Evolutionary conservation across 169 alveolate species (phyloP), one percentile per base, ranked within the genome.

Genomic region (Cystoisospora suis): DNA sequence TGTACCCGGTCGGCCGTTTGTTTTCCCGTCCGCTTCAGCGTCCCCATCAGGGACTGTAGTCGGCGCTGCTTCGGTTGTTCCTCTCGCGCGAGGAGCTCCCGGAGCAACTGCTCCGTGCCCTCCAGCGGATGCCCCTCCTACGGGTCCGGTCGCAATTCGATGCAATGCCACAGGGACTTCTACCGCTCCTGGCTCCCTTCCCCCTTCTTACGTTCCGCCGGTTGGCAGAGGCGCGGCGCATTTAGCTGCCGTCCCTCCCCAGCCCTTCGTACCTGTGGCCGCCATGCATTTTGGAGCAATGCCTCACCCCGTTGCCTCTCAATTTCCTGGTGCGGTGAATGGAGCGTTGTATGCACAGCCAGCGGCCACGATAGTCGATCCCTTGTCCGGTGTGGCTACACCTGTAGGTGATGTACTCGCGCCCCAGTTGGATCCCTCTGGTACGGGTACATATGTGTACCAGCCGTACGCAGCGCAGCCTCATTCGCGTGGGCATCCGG

Each of bases 1-100:
- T 53, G 80, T 87, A 2, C 91, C 91, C 32, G 91, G 91, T n/a
- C 58, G 91, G 42, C 91, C 87, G 3, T 87, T 72, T 17, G 77
- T 65, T n/a, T 65, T 17, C 44, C 77, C 77, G 42, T 65, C 77
- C 12, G 5, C 77, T 5, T 2, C 77, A 38, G 23, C n/a, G 3
- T 34, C 83, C 58, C 32, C 83, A 17, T 46, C 58, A 12, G 83
- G 80, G 4, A 29, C 46, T 20, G 53, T 53, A 34, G 58, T 53
- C 27, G 58, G 58, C 0, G 58, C 83, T 29, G 36, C 47, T 34
- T 3, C 23, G 38, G 83, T 38, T 38, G 49, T 36, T 38, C 38
- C 83, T 2, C 58, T 34, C 56, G 49, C 83, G 49, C 12, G 36
- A 12, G 53, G 58, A 7, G 75, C 75, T 12, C 36, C 36, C 7